phyloP scores from a whole-genome alignment of 441 rosid genomes.

The Pelargonium citronellum region DNA sequence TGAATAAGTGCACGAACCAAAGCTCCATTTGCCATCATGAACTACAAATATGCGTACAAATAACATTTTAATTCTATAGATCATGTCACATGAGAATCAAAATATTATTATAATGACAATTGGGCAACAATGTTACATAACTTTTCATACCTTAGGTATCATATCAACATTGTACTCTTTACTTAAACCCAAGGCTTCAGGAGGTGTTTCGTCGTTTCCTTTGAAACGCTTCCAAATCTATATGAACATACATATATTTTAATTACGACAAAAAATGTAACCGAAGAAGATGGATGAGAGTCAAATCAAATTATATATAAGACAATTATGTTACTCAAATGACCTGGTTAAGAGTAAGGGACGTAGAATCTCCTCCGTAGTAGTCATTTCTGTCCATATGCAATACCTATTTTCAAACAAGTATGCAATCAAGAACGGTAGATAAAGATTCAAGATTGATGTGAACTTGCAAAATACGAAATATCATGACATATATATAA shows the following conservation, averaged over 20 bases:
- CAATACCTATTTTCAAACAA: slow-evolving; percentile 19
- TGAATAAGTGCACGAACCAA: slow-evolving; percentile 45
- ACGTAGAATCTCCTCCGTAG: slow-evolving; percentile 27
- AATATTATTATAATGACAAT: too few relatives aligned
- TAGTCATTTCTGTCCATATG: slow-evolving; percentile 30
- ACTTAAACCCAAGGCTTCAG: slow-evolving; percentile 21
- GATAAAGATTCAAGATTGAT: too few relatives aligned
- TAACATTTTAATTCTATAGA: background rate
- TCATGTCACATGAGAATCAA: too few relatives aligned
- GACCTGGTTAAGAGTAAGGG: slow-evolving; percentile 25
- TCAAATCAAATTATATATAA: background rate
- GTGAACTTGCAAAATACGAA: background rate
- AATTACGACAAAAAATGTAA: too few relatives aligned
- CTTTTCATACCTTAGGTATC: slow-evolving; percentile 23
- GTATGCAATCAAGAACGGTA: too few relatives aligned
- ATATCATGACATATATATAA: background rate
- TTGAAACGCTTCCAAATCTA: slow-evolving; percentile 29
- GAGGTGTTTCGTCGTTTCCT: slow-evolving; percentile 22
- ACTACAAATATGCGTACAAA: slow-evolving; percentile 22
- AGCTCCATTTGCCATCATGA: slow-evolving; percentile 53
- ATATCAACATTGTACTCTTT: slow-evolving; percentile 29
- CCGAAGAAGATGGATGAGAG: background rate
- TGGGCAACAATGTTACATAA: background rate
- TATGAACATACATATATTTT: background rate
- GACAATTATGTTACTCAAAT: background rate